Conservation (phyloP, 2,329 filamentous ascomycete genomes). For the Cladosporium cucumerinum region DNA sequence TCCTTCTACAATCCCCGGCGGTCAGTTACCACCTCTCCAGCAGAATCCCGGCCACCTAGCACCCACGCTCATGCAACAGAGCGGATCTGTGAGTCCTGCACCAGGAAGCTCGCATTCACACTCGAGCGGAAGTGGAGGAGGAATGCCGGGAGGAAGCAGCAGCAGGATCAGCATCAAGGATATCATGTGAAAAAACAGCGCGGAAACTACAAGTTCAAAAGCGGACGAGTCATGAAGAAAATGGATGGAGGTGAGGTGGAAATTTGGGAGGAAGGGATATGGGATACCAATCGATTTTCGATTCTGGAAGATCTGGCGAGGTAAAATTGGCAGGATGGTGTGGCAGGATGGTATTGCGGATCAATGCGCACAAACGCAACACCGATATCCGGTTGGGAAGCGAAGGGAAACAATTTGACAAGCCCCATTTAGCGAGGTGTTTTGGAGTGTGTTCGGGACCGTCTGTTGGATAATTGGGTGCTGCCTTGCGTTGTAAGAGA, state of each 20-base stretch:
- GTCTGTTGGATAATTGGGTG: not conserved
- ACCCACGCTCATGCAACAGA: not conserved
- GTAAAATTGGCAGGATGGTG: not conserved
- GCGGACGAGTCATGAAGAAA: too few species aligned
- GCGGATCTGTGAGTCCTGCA: conserved; percentile 5
- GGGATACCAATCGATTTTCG: not conserved
- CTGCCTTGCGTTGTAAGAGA: not conserved
- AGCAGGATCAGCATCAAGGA: conserved; percentile 37
- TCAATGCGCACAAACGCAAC: not conserved
- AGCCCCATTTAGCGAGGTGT: conserved; percentile 5
- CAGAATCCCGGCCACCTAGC: conserved; percentile 3
- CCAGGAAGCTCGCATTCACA: conserved; percentile 9
- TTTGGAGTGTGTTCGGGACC: not conserved
- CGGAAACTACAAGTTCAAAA: too few species aligned
- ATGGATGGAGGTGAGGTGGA: too few species aligned
- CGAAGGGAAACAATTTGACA: not conserved
- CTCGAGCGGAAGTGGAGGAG: conserved; percentile 24
- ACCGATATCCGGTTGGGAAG: not conserved
- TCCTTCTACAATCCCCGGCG: conserved; percentile 17
- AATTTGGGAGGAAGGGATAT: not conserved
- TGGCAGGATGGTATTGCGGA: not conserved
- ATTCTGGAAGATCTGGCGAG: not conserved
- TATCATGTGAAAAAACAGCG: conserved; percentile 32
- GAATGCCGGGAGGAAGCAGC: conserved; percentile 1
- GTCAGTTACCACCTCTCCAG: not conserved